Evolutionary conservation across 108 stramenopile genomes (phyloP), one percentile per base, ranked within the genome.

Genomic region (Aurantiochytrium sp.): DNA sequence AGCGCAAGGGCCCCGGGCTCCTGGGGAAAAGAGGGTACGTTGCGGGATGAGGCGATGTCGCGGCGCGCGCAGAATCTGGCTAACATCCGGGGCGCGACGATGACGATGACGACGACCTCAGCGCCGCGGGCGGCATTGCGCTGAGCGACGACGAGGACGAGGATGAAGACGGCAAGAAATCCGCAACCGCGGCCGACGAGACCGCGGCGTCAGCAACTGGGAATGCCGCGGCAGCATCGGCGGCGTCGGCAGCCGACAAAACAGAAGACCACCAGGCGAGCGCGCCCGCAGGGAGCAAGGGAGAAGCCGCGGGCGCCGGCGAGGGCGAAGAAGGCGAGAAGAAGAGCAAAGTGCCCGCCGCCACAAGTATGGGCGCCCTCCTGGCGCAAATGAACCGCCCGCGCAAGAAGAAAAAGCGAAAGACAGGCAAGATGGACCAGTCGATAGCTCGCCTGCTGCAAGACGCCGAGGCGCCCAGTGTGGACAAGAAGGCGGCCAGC

Each of bases 141-240:
- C 73, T 81, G 15, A 81, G 73, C 73, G 73, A 81, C 73, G 73
- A 81, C 30, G 73, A 81, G 39, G 73, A 81, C 42, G 73, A 81
- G 39, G 73, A 81, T 6, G 73, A 81, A 48, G 45, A 81, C n/a
- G n/a, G n/a, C n/a, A n/a, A n/a, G n/a, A n/a, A n/a, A n/a, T n/a
- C n/a, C n/a, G n/a, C n/a, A 27, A 15, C 21, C 42, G 45, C 73
- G 50, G 42, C 24, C 17, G 27, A 39, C 21, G 27, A 37, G n/a
- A 30, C 36, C n/a, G 36, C 73, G 6, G 73, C 39, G 19, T 15
- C 36, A 27, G 73, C 39, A 12, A 41, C 73, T 15, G 24, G 6
- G 6, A 24, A 6, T 41, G 12, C 73, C 24, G 36, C 36, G 12
- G 45, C 12, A 81, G 45, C 12, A 24, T 22, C 45, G 17, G 73